These are phyloP conservation scores for Phytopythium chamaehyphon DNA, from an alignment of 352 stramenopile species.

Conservation along the genomic window DNA sequence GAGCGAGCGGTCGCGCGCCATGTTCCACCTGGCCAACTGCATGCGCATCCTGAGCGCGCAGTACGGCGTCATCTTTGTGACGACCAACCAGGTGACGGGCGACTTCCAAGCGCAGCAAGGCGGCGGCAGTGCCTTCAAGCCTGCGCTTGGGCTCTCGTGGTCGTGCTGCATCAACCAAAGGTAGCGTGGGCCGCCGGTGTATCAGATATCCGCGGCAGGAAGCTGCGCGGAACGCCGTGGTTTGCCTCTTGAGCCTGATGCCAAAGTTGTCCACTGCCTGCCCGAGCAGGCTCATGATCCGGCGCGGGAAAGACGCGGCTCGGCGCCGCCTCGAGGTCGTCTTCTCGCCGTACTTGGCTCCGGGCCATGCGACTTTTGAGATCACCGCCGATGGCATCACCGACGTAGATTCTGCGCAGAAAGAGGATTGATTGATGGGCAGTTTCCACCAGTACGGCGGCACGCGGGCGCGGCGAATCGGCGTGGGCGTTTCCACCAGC, in stretches of 20 bases:
- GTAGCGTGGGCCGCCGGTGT: constrained; percentile 19
- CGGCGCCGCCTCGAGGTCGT: constrained; percentile 35
- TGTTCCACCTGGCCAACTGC: constrained; percentile 83
- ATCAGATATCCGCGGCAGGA: not conserved
- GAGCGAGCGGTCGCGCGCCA: constrained; percentile 59
- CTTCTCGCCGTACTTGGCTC: constrained; percentile 55
- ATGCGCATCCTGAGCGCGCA: constrained; percentile 81
- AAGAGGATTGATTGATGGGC: not conserved
- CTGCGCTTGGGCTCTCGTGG: constrained; percentile 73
- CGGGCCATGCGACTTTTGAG: constrained; percentile 34
- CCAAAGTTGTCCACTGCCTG: not conserved
- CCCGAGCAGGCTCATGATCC: constrained; percentile 54
- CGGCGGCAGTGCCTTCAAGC: constrained; percentile 30
- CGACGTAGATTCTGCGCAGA: not conserved
- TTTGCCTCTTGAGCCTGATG: no score
- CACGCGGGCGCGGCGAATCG: no score
- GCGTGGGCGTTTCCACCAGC: no score
- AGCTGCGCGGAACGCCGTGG: not conserved
- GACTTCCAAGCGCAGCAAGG: constrained; percentile 37
- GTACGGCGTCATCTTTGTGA: constrained; percentile 69
- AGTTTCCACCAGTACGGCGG: not conserved
- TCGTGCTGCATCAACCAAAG: constrained; percentile 84
- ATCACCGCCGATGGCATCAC: constrained; percentile 54
- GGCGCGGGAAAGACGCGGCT: constrained; percentile 19
- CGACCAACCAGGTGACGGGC: constrained; percentile 80